These are phyloP conservation scores for Triticum monococcum DNA, from an alignment of 176 grass and related monocot genomes.

Conservation along the genomic window DNA sequence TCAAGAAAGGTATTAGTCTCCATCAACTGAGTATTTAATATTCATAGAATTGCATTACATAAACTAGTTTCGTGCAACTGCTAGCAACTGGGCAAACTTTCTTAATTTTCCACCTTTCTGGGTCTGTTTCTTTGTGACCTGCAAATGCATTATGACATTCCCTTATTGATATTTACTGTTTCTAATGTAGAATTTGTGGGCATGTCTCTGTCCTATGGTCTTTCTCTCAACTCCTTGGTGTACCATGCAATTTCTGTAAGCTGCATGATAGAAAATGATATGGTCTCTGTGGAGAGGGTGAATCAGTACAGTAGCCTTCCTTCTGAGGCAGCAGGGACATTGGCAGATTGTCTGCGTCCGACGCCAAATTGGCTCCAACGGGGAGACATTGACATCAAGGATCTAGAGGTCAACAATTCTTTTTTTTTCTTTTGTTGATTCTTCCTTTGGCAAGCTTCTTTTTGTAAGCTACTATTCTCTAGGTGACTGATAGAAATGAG, in stretches of 20 bases:
- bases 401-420: slow-evolving; percentile 55
- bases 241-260: slow-evolving; percentile 66
- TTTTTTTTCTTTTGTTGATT: not conserved
- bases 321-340: slow-evolving; percentile 72
- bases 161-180: not conserved
- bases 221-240: slow-evolving; percentile 75
- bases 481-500: not conserved
- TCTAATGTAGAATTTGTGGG: slow-evolving; percentile 75
- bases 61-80: not conserved
- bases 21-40: not conserved
- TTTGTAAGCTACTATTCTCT: not conserved
- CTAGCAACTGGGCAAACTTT: not conserved
- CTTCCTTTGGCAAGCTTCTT: not conserved
- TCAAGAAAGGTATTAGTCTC: slow-evolving; percentile 68
- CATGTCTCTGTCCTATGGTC: slow-evolving; percentile 85
- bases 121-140: not conserved
- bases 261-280: slow-evolving; percentile 80
- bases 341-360: slow-evolving; percentile 42
- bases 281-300: slow-evolving; percentile 85
- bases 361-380: slow-evolving; percentile 61
- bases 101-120: not conserved
- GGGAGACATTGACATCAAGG: slow-evolving; percentile 65
- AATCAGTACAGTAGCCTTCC: slow-evolving; percentile 77
- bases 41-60: not conserved
- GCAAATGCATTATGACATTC: not conserved